Evolutionary conservation across 345 rosid species (phyloP).

Genomic region (Populus pruinosa): DNA sequence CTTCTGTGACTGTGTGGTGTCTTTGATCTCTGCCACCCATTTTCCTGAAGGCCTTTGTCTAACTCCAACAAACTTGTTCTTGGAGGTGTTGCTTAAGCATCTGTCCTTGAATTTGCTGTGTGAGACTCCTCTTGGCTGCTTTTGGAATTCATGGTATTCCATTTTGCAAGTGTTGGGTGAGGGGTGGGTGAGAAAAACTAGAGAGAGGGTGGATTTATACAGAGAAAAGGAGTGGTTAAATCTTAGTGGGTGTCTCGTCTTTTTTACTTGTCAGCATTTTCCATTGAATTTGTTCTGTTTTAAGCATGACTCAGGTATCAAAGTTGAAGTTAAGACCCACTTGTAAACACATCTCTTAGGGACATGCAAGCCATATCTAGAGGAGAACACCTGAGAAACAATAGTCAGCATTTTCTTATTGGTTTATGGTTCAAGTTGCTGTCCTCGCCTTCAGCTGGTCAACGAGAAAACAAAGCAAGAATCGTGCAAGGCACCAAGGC

Average conservation of each 20-base stretch:
- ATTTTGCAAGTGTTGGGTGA: conserved; percentile 14
- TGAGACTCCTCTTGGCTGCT: conserved; percentile 21
- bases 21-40: conserved; percentile 96
- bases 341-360: background rate
- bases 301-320: conserved; percentile 22
- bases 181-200: background rate
- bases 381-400: background rate
- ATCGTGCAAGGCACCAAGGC: conserved; percentile 20
- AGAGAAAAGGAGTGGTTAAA: conserved; percentile 11
- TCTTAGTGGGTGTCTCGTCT: conserved; percentile 56
- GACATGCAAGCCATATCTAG: conserved; percentile 28
- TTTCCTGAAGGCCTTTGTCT: conserved; percentile 88
- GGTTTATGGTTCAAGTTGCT: background rate
- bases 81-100: conserved; percentile 17
- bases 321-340: background rate
- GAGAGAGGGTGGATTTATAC: conserved; percentile 15
- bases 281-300: conserved; percentile 11
- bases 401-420: background rate
- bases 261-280: conserved; percentile 32
- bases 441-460: conserved; percentile 5
- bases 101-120: conserved; percentile 23
- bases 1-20: conserved; percentile 73
- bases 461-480: conserved; percentile 1
- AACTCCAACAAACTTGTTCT: conserved; percentile 71
- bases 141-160: conserved; percentile 30